These are phyloP conservation scores for Aspergillus phoenicis DNA, from an alignment of 2,329 filamentous ascomycete genomes.

Conservation along the genomic window DNA sequence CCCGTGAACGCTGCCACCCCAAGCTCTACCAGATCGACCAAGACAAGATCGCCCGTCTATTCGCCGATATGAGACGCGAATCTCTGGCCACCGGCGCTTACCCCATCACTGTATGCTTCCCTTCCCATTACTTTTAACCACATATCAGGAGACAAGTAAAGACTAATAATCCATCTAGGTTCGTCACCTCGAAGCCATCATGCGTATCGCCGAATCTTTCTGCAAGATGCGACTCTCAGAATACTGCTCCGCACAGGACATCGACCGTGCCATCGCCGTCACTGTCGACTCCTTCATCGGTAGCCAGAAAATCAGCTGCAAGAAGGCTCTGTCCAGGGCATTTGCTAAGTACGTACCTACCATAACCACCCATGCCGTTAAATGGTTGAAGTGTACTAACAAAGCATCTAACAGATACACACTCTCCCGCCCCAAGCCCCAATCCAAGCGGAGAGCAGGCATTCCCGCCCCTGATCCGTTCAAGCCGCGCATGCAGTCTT, in stretches of 20 bases:
- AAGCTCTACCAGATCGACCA: conserved; percentile 98
- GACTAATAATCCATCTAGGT: conserved; percentile 58
- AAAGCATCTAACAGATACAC: conserved; percentile 34
- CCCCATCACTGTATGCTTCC: conserved; percentile 82
- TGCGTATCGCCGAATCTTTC: conserved; percentile 91
- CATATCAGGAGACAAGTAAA: background rate
- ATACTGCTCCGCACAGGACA: conserved; percentile 86
- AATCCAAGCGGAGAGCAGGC: conserved; percentile 42
- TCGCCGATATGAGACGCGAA: conserved; percentile 94
- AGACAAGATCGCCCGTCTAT: conserved; percentile 91
- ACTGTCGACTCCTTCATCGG: conserved; percentile 95
- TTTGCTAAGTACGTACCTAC: conserved; percentile 87
- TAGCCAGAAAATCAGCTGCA: conserved; percentile 95
- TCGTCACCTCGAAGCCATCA: conserved; percentile 95
- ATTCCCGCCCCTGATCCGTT: conserved; percentile 36
- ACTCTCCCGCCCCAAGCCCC: conserved; percentile 43
- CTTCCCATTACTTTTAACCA: background rate
- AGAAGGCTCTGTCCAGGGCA: conserved; percentile 89
- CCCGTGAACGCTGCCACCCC: conserved; percentile 81
- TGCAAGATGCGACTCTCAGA: conserved; percentile 98
- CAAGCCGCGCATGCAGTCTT: conserved; percentile 14
- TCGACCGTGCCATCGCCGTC: conserved; percentile 95
- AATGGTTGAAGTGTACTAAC: conserved; percentile 5
- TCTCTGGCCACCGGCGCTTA: conserved; percentile 92
- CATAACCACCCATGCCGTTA: conserved; percentile 17